Evolutionary conservation across 106 monocot species (phyloP).

Genomic region (Allium sativum): DNA sequence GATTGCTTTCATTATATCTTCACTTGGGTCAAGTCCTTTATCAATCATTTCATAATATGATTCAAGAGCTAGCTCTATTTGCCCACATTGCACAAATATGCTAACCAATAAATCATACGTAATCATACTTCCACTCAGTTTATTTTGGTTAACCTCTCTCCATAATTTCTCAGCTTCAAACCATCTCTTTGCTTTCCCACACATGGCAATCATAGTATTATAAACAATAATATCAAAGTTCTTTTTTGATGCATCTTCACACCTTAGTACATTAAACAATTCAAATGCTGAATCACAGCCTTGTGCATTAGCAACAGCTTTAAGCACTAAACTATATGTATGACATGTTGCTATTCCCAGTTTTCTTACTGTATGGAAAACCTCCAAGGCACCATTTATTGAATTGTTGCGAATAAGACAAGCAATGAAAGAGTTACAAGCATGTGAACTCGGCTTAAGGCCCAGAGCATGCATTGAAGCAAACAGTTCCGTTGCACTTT

Average conservation of each 20-base stretch:
- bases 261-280: conserved; percentile 49
- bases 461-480: conserved; percentile 50
- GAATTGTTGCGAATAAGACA: conserved; percentile 52
- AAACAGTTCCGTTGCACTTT: conserved; percentile 73
- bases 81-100: conserved; percentile 80
- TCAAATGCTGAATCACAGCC: conserved; percentile 50
- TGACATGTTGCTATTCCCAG: conserved; percentile 50
- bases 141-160: conserved; percentile 50
- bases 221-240: conserved; percentile 70
- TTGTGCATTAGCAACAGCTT: conserved; percentile 40
- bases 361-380: conserved; percentile 50
- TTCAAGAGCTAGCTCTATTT: conserved; percentile 54
- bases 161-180: conserved; percentile 48
- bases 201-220: conserved; percentile 81
- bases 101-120: conserved; percentile 77
- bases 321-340: conserved; percentile 69
- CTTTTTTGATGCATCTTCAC: conserved; percentile 20
- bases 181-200: conserved; percentile 68
- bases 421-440: conserved; percentile 77
- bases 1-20: conserved; percentile 78
- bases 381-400: conserved; percentile 42
- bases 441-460: conserved; percentile 56
- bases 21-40: conserved; percentile 40
- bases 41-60: conserved; percentile 79
- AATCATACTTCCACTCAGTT: conserved; percentile 34